phyloP scores from a whole-genome alignment of 768 basidiomycete genomes.

The Lactifluus pinguis region DNA sequence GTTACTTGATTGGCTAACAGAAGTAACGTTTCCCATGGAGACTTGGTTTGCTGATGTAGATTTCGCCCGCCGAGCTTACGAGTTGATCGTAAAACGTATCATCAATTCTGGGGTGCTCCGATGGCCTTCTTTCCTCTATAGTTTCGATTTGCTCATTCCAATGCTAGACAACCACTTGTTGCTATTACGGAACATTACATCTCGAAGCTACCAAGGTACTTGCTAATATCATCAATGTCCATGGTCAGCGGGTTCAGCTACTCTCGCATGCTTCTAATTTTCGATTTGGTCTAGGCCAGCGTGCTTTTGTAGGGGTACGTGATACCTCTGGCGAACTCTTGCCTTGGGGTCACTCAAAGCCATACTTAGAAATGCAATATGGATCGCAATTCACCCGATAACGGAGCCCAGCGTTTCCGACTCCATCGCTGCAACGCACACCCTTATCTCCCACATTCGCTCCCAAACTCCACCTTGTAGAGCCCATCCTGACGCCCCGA shows the following conservation, averaged over 20 bases:
- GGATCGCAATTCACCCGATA: no score
- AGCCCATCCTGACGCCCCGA: no score
- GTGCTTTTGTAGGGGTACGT: slow-evolving; percentile 79
- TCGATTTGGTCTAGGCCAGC: slow-evolving; percentile 36
- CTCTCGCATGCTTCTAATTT: not conserved
- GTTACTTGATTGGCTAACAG: slow-evolving; percentile 80
- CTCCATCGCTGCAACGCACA: no score
- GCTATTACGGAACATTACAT: slow-evolving; percentile 84
- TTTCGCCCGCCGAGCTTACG: slow-evolving; percentile 65
- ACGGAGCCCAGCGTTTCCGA: no score
- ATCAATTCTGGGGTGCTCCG: slow-evolving; percentile 66
- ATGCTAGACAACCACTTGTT: no score
- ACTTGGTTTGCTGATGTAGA: slow-evolving; percentile 56
- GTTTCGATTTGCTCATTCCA: slow-evolving; percentile 28
- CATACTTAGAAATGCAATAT: slow-evolving; percentile 44
- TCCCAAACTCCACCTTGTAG: no score
- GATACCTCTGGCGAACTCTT: not conserved
- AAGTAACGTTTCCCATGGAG: slow-evolving; percentile 86
- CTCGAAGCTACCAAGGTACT: slow-evolving; percentile 71
- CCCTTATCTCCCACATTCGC: no score
- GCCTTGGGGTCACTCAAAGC: not conserved
- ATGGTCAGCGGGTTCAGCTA: slow-evolving; percentile 36
- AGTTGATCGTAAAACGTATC: slow-evolving; percentile 60
- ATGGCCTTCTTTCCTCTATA: not conserved
- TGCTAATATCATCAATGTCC: slow-evolving; percentile 60